Percentiles rank a stretch among this genome's conserved stretches.
These are phyloP conservation scores for Pseudoscleropodium purum DNA, from an alignment of 225 moss, liverwort and hornwort genomes.

Conservation along the genomic window DNA sequence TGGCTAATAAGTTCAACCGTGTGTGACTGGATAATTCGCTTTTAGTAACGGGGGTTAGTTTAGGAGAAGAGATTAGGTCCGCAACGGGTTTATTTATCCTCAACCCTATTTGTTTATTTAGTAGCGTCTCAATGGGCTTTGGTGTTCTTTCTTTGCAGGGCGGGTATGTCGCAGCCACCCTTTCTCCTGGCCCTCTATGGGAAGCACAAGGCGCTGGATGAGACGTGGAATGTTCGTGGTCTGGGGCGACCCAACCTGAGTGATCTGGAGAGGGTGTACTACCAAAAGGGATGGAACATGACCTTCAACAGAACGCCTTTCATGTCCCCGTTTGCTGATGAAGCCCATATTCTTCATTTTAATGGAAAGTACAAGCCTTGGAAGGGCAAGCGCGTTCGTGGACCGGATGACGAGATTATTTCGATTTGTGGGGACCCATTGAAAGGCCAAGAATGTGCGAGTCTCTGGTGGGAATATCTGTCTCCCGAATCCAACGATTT, in stretches of 20 bases:
- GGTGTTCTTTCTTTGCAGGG: slow-evolving; percentile 25
- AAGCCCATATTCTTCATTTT: slow-evolving; percentile 77
- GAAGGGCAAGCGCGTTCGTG: slow-evolving; percentile 56
- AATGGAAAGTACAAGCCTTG: slow-evolving; percentile 83
- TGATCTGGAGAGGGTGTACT: slow-evolving; percentile 51
- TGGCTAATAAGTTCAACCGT: not conserved
- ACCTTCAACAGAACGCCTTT: slow-evolving; percentile 50
- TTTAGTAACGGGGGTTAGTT: not conserved
- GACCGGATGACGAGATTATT: slow-evolving; percentile 24
- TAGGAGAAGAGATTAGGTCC: not conserved
- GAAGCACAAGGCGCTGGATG: slow-evolving; percentile 63
- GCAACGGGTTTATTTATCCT: not conserved
- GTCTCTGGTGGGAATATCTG: slow-evolving; percentile 87
- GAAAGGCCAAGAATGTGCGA: slow-evolving; percentile 47
- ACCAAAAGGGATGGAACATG: slow-evolving; percentile 22
- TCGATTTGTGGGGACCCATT: slow-evolving; percentile 56
- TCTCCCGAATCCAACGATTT: slow-evolving; percentile 44
- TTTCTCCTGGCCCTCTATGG: slow-evolving; percentile 72
- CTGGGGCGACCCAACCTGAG: slow-evolving; percentile 68
- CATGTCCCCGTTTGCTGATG: slow-evolving; percentile 57
- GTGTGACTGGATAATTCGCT: not conserved
- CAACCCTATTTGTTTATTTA: not conserved
- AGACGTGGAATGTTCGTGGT: slow-evolving; percentile 79
- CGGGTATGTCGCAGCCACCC: slow-evolving; percentile 86
- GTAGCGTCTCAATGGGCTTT: not conserved